phyloP scores from a whole-genome alignment of 257 asterid species.

The Gardenia jasminoides region DNA sequence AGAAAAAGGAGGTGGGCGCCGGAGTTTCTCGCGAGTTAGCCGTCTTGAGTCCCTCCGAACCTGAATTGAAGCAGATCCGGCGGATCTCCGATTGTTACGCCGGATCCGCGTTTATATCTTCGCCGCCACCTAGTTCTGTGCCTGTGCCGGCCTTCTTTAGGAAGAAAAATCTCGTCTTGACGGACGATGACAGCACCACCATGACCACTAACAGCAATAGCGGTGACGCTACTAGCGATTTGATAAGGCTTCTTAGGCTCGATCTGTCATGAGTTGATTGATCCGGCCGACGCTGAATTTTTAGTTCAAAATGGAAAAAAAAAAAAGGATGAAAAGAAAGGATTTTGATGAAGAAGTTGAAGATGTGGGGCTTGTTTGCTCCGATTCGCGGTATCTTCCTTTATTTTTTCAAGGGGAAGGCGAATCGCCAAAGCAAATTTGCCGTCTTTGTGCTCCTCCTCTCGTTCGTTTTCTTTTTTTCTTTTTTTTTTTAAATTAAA shows the following conservation, averaged over 20 bases:
- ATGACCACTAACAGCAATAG: not conserved
- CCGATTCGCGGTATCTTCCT: conserved; percentile 22
- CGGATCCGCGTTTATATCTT: conserved; percentile 25
- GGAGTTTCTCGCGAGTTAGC: not conserved
- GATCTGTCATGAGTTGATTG: conserved; percentile 18
- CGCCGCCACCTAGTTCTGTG: conserved; percentile 37
- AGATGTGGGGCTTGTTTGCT: not conserved
- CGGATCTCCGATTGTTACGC: conserved; percentile 26
- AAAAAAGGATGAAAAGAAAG: too few species aligned
- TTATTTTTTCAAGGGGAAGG: conserved; percentile 47
- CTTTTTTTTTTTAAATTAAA: not conserved
- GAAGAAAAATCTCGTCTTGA: conserved; percentile 17
- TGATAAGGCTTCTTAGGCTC: conserved; percentile 33
- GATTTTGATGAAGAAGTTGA: not conserved
- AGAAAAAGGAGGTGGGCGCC: not conserved
- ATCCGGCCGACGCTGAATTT: too few species aligned
- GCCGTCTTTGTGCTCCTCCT: not conserved
- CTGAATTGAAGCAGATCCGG: conserved; percentile 12
- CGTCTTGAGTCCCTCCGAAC: conserved; percentile 19
- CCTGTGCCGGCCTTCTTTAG: conserved; percentile 32
- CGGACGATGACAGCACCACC: not conserved
- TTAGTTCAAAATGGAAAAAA: not conserved
- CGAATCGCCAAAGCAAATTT: conserved; percentile 17
- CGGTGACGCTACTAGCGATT: conserved; percentile 21
- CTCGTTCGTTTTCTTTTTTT: not conserved